Evolutionary conservation across 2,329 filamentous ascomycete species (phyloP), one percentile per base, ranked within the genome.

Genomic region (Teratosphaeria zuluensis): DNA sequence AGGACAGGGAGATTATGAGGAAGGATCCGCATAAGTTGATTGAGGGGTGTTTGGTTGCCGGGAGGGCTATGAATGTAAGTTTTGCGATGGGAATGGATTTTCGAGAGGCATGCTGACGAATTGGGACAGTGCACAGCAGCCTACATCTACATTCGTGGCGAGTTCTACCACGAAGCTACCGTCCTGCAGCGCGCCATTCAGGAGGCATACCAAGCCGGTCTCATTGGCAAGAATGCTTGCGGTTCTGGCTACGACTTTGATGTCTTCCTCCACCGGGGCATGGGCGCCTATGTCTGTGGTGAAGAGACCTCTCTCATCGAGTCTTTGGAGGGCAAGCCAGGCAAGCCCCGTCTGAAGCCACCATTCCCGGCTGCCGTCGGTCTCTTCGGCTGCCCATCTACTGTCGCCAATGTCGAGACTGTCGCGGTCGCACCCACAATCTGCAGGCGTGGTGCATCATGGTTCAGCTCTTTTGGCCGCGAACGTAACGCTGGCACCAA

Each of bases 21-120:
- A 99, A 99, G 80, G 94, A 99, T 75, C 94, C 94, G 63, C 94
- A 99, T 82, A 99, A 99, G 83, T 88, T 99, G 65, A 81, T 99
- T 72, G 94, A 99, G 79, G 94, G 94, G 73, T 99, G 94, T 77
- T 81, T 99, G 64, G 88, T 99, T 54, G 91, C 94, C 66, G 94
- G 94, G 56, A 88, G 94, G 73, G 92, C 94, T 72, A 99, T 99
- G 94, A 99, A 99, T 79, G 69, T 71, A 58, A 57, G 69, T 68
- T 21, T 16, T 19, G 14, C 9, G 33, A 16, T 24, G 8, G 7
- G 12, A 8, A 35, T 4, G 14, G 51, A 4, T 30, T 3, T 2
- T 14, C 2, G 4, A 2, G 14, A 31, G 31, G 16, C 42, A 60
- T 48, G 60, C 57, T 54, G 16, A 56, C n/a, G 52, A 30, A 4